phyloP scores from a whole-genome alignment of 495 filamentous ascomycete species.

The Trichocladium uniseriatum region DNA sequence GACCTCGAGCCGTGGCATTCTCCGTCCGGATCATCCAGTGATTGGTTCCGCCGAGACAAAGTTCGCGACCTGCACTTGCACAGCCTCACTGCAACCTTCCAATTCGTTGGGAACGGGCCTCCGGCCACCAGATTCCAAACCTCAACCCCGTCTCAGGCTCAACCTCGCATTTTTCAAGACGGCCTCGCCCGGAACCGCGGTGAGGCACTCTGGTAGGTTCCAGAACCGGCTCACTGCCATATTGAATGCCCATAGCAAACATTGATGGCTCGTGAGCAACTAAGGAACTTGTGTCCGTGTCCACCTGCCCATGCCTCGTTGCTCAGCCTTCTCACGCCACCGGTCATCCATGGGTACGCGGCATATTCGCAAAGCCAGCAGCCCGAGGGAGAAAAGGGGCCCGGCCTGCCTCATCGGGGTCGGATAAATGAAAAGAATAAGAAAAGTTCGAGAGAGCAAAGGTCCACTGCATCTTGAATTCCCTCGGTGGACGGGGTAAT shows the following conservation, averaged over 20 bases:
- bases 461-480: too few relatives aligned
- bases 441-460: too few relatives aligned
- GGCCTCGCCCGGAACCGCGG: neutral
- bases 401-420: neutral
- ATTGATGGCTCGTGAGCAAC: neutral
- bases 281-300: neutral
- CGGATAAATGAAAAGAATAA: neutral
- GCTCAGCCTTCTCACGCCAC: slow-evolving; percentile 9
- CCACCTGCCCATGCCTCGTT: neutral
- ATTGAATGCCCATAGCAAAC: neutral
- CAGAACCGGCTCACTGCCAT: slow-evolving; percentile 2
- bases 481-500: too few relatives aligned
- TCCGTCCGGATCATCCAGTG: neutral
- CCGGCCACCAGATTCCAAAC: neutral
- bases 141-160: neutral
- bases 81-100: neutral
- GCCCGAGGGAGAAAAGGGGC: neutral
- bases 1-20: neutral
- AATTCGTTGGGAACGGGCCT: neutral
- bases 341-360: neutral
- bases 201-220: neutral
- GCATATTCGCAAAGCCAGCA: neutral
- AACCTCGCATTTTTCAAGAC: neutral
- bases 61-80: neutral
- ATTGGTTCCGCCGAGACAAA: neutral